Evolutionary conservation across 257 asterid species (phyloP).

Genomic region (Solanum clarkiae): DNA sequence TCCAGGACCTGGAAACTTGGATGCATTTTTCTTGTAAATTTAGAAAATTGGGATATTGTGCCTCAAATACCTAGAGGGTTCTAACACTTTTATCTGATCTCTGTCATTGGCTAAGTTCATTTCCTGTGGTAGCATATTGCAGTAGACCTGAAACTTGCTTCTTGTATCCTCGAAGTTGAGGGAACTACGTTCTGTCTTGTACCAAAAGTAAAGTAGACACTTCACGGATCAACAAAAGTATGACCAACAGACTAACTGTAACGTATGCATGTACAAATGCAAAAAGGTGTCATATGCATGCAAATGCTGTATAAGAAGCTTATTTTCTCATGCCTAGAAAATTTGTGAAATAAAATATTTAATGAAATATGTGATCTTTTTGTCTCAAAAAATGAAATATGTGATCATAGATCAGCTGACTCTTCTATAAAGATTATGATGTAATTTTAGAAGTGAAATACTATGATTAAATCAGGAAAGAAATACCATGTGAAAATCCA

Average conservation of each 20-base stretch:
- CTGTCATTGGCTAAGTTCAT: neutral
- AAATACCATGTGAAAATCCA: neutral
- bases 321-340: neutral
- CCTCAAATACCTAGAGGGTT: neutral
- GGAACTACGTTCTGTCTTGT: neutral
- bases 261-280: neutral
- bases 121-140: neutral
- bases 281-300: neutral
- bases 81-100: neutral
- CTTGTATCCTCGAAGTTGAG: neutral
- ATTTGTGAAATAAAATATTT: neutral
- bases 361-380: neutral
- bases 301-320: neutral
- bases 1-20: neutral
- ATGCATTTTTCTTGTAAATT: neutral
- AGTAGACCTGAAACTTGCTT: neutral
- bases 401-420: neutral
- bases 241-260: neutral
- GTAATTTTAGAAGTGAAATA: neutral
- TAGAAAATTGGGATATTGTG: neutral
- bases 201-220: neutral
- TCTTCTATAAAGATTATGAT: neutral
- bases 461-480: neutral
- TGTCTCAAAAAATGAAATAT: neutral
- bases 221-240: neutral